Evolutionary conservation across 805 yeast genomes (phyloP), one percentile per base, ranked within the genome.

Genomic region (Metschnikowia proteae): DNA sequence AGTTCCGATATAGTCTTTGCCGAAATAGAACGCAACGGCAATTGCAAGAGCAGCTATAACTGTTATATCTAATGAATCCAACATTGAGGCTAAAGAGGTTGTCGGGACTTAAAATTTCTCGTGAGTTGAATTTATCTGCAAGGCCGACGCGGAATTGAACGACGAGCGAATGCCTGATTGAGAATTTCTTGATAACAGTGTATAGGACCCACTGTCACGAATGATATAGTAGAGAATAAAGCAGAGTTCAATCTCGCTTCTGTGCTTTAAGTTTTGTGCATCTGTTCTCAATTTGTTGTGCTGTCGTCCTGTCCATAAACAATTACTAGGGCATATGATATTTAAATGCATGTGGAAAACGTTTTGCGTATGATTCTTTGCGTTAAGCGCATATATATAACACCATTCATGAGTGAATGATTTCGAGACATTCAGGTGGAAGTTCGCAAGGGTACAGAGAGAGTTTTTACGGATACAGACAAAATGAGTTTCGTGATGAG

Each of bases 1-100:
- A n/a, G 37, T 42, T 27, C 79, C 49, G 75, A 68, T 26, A 63
- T 60, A 47, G 40, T 85, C 88, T 61, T 82, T 88, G 45, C 85
- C 81, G 65, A 83, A 78, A 65, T 84, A 88, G 6, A 83, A 80
- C 22, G 78, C 64, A 2, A 85, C 74, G 3, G 87, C 91, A n/a
- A 82, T 60, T 3, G 83, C 79, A 45, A 88, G 74, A 3, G 82
- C 84, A 11, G 77, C 73, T 47, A 90, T 70, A 11, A 88, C 90
- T 26, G 83, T 64, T 52, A 83, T 66, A 67, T 90, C 96, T 48
- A 87, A 73, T 5, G 83, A 72, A 64, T 89, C 96, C 56, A 89
- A 68, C 50, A 83, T 81, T 17, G 29, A 26, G 30, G 43, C 32
- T 27, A 17, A 22, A 6, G 28, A 6, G 17, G 36, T 31, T n/a